Base-by-base conservation (phyloP, 805 yeast species). In the Suhomyces pyralidae region DNA sequence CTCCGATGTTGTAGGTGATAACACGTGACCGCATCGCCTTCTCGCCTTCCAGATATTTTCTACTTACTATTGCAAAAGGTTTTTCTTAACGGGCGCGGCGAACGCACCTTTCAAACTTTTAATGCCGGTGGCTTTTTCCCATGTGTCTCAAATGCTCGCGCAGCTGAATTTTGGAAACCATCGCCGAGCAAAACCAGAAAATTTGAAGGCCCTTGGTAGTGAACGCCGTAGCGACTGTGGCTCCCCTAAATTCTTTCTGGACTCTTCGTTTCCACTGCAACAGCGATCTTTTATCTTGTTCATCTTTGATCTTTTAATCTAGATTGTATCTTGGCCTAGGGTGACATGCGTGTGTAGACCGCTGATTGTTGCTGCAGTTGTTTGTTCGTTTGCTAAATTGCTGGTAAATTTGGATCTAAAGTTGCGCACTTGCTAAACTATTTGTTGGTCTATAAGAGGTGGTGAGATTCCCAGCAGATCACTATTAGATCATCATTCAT, bases 21-120 rank as follows among this genome's bases (percentile, higher is more conserved):
- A 5, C 51, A 49, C 51, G 51, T 49, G 51, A 38, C n/a, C 24
- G 9, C 24, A n/a, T 38, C 42, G 42, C 42, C 24, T 14, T 17
- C 32, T 28, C 32, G n/a, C 32, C 32, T 12, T 28, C n/a, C n/a
- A 17, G 4, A 17, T 38, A 32, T n/a, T 32, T 32, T 26, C 6
- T 32, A n/a, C 17, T 32, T 28, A 10, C 22, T n/a, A 10, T 17
- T 26, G 12, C 17, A 10, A 38, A 7, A 38, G n/a, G 22, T 4
- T 17, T 17, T 38, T 38, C 14, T 38, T 10, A 12, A 19, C 42
- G 12, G 42, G 24, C 24, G 24, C 42, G 42, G 42, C 42, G 42
- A 17, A 17, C 22, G 24, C 40, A 38, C 42, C 14, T 38, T 38
- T 38, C 14, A 17, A 38, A 32, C 17, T 38, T 3, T 3, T 17